Conservation (phyloP, 148 eudicot species). For the Rhododendron henanense region DNA sequence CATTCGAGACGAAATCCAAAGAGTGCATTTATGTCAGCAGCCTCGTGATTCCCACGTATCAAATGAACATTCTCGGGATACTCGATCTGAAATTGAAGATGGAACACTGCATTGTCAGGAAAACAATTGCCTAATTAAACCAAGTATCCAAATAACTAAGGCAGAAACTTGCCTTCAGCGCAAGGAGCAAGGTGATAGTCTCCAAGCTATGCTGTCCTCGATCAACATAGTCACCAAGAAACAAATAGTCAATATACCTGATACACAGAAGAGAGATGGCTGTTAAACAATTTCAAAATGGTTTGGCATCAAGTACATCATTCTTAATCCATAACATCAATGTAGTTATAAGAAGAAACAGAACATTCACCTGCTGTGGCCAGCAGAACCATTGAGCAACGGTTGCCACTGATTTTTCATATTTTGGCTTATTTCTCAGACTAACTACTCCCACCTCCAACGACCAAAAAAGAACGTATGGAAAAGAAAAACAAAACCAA, state of each 20-base stretch:
- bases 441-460: not conserved
- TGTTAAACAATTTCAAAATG: not conserved
- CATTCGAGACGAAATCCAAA: conserved; percentile 99
- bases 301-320: not conserved
- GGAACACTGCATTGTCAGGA: conserved; percentile 1
- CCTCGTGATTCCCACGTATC: conserved; percentile 99
- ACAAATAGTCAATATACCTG: conserved; percentile 94
- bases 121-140: not conserved
- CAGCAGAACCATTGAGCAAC: not conserved
- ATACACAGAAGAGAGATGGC: conserved; percentile 18
- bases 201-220: conserved; percentile 99
- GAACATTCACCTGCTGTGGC: not conserved
- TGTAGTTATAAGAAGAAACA: not conserved
- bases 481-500: not conserved
- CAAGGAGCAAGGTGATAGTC: conserved; percentile 93
- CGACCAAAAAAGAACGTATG: not conserved
- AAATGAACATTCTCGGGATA: conserved; percentile 89
- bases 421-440: not conserved
- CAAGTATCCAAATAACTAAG: conserved; percentile 6
- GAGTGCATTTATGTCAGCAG: conserved; percentile 95
- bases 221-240: conserved; percentile 95
- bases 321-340: not conserved
- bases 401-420: not conserved
- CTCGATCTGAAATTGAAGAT: conserved; percentile 60
- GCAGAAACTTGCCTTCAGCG: conserved; percentile 63